Evolutionary conservation across 352 stramenopile species (phyloP).

Genomic region (Aphanomyces euteiches): DNA sequence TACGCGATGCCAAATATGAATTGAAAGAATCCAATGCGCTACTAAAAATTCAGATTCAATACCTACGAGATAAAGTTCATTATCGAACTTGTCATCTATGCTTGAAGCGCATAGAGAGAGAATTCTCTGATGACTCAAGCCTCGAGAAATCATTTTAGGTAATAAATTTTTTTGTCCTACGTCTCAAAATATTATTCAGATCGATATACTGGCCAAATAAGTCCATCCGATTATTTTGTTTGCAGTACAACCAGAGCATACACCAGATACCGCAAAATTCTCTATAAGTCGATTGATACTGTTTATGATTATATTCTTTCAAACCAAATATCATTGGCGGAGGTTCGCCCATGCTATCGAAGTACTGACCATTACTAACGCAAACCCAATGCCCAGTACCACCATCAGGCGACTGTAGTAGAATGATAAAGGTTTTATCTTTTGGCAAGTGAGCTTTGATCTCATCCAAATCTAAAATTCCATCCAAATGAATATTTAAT

Average conservation of each 20-base stretch:
- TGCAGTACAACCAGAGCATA: neutral
- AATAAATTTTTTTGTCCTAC: neutral
- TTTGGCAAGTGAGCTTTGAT: neutral
- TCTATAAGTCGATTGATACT: conserved; percentile 5
- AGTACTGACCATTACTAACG: neutral
- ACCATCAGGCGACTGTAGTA: neutral
- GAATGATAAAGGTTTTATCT: conserved; percentile 9
- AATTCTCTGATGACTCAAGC: no score
- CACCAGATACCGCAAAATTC: conserved; percentile 10
- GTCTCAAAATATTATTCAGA: conserved; percentile 20
- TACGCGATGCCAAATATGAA: no score
- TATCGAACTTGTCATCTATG: no score
- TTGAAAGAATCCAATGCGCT: no score
- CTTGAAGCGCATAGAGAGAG: no score
- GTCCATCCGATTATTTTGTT: conserved; percentile 9
- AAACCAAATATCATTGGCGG: neutral
- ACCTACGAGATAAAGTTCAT: no score
- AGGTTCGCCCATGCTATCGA: neutral
- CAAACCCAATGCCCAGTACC: conserved; percentile 7
- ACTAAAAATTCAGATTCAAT: no score
- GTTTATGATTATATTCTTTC: conserved; percentile 5
- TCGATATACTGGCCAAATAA: neutral
- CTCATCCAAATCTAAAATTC: neutral
- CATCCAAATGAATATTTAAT: conserved; percentile 29
- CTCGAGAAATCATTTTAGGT: no score